phyloP scores from a whole-genome alignment of 768 basidiomycete genomes.

The Naganishia randhawae region DNA sequence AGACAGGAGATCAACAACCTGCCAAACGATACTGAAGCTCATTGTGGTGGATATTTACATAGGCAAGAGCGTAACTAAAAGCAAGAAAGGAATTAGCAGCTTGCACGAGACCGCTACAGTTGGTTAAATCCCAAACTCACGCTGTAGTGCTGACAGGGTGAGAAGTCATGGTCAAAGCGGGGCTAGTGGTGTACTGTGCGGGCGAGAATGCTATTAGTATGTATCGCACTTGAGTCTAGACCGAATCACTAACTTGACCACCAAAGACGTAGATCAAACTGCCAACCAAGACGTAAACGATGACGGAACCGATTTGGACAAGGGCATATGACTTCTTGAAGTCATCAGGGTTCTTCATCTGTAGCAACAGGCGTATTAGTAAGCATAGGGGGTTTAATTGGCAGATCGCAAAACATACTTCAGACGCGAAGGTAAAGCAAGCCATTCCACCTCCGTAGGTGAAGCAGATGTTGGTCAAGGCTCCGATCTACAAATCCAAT shows the following conservation, averaged over 20 bases:
- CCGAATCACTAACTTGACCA: conserved; percentile 21
- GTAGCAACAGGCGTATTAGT: neutral
- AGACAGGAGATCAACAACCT: neutral
- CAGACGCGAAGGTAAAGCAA: conserved; percentile 37
- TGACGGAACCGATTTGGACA: conserved; percentile 28
- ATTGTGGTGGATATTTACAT: neutral
- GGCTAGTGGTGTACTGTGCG: conserved; percentile 32
- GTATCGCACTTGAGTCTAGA: neutral
- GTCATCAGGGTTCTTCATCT: conserved; percentile 38
- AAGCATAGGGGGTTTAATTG: too few relatives aligned
- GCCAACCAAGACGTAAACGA: conserved; percentile 35
- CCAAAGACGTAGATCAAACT: conserved; percentile 36
- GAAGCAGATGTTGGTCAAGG: conserved; percentile 38
- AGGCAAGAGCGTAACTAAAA: conserved; percentile 13
- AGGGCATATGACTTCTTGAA: conserved; percentile 39
- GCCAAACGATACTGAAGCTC: neutral
- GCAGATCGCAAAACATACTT: conserved; percentile 21
- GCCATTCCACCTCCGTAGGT: conserved; percentile 38
- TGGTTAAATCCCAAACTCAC: conserved; percentile 8
- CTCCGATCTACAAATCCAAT: conserved; percentile 26
- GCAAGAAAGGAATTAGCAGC: neutral
- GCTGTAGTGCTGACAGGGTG: conserved; percentile 33
- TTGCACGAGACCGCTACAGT: neutral
- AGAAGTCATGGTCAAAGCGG: conserved; percentile 37
- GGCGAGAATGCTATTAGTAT: neutral